A percentile compares a stretch with the other conserved stretches of the same genome.
phyloP scores from a whole-genome alignment of 2,329 filamentous ascomycete species.

The Berkeleyomyces rouxiae region DNA sequence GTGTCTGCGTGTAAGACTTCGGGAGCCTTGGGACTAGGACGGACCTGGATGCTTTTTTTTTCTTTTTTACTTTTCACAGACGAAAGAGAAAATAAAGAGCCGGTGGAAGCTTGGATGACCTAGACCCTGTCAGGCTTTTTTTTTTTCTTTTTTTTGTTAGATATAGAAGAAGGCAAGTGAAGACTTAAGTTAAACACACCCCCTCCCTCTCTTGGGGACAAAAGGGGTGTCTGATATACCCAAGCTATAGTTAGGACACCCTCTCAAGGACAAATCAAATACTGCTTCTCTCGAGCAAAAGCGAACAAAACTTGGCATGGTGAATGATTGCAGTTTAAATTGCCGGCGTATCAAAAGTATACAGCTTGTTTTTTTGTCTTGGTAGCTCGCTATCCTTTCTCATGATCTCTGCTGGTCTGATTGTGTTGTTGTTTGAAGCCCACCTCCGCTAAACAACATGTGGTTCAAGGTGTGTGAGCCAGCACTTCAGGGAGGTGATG shows the following conservation, averaged over 20 bases:
- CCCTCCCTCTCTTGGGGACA: too few relatives aligned
- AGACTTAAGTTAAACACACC: too few relatives aligned
- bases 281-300: too few relatives aligned
- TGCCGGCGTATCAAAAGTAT: neutral
- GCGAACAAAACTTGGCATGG: too few relatives aligned
- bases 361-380: neutral
- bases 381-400: neutral
- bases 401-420: neutral
- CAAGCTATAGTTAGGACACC: too few relatives aligned
- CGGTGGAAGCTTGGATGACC: neutral
- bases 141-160: neutral
- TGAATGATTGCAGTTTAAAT: neutral
- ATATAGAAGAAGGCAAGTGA: too few relatives aligned
- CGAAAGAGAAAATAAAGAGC: neutral
- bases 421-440: neutral
- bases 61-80: neutral
- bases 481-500: neutral
- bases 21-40: slow-evolving; percentile 2
- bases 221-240: too few relatives aligned
- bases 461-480: neutral
- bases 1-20: slow-evolving; percentile 2
- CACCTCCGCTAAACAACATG: neutral
- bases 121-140: neutral
- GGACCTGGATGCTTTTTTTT: neutral
- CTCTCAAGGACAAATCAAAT: too few relatives aligned